Evolutionary conservation across 148 eudicot genomes (phyloP).

Genomic region (Gaultheria prostrata): DNA sequence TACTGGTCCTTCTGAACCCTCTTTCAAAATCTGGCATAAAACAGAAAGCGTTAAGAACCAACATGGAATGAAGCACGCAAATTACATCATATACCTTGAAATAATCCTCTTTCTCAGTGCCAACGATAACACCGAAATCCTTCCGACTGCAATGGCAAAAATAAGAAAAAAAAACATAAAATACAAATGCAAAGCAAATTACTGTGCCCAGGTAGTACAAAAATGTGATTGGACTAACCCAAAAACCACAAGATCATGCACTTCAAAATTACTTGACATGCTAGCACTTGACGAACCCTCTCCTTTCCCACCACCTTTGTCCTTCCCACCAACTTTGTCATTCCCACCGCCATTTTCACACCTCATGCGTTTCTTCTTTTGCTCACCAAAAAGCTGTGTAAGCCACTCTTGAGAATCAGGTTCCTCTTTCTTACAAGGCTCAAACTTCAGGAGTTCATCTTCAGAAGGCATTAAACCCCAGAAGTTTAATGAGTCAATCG

Average conservation of each 20-base stretch:
- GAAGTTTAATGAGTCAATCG: slow-evolving; percentile 70
- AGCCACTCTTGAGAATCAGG: slow-evolving; percentile 79
- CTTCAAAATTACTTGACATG: slow-evolving; percentile 52
- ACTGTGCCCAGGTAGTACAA: neutral
- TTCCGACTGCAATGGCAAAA: slow-evolving; percentile 54
- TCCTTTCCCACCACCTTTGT: slow-evolving; percentile 76
- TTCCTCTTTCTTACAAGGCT: slow-evolving; percentile 57
- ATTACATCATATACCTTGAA: slow-evolving; percentile 53
- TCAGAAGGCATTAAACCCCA: slow-evolving; percentile 77
- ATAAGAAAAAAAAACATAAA: neutral
- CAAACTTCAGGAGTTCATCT: slow-evolving; percentile 81
- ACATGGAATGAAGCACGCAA: neutral
- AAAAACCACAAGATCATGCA: slow-evolving; percentile 81
- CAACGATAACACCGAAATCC: slow-evolving; percentile 83
- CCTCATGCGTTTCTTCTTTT: slow-evolving; percentile 38
- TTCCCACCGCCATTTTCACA: slow-evolving; percentile 55
- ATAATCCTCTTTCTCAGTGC: slow-evolving; percentile 77
- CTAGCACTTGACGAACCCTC: slow-evolving; percentile 71
- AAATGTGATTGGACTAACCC: slow-evolving; percentile 40
- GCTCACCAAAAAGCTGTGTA: slow-evolving; percentile 84
- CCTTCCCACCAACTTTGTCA: slow-evolving; percentile 52
- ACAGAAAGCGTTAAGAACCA: slow-evolving; percentile 13
- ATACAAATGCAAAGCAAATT: neutral
- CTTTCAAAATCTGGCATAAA: slow-evolving; percentile 59
- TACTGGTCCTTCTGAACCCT: slow-evolving; percentile 62